Base-by-base conservation (phyloP, 1,284 basidiomycete species). In the Moesziomyces parantarcticus region DNA sequence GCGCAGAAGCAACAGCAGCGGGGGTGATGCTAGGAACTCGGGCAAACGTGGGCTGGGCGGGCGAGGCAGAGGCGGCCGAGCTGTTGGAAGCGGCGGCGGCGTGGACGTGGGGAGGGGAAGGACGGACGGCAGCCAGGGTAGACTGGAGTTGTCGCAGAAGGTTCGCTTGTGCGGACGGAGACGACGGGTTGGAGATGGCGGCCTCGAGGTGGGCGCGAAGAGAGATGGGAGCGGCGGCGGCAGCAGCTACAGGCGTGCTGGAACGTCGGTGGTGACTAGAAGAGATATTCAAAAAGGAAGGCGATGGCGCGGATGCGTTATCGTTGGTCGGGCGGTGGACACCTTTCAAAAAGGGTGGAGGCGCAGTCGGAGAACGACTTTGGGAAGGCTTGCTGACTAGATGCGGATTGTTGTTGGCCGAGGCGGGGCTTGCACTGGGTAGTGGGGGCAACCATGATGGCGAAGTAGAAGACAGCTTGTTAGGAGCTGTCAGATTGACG, bases 281-380 rank as follows among this genome's bases (percentile, higher is more conserved):
- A 20, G 22, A 21, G 44, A 9, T 51, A 55, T 72, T 72, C 69
- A 72, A 66, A 66, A 72, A 49, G 34, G 55, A 25, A 10, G 23
- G 41, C 25, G 51, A 51, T 50, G 40, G 26, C 18, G 47, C 34
- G 26, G 48, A 58, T 29, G 40, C 50, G 59, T 54, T 72, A 72
- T 72, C 69, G 69, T 66, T 66, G 58, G 63, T 72, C 69, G 63
- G 69, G 69, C 7, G 69, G 69, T 66, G 48, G 69, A 59, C 69
- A 66, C 62, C 52, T 50, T 50, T 72, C 69, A 72, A 72, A 72
- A 72, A 72, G 63, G 51, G 63, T 63, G 62, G 56, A 48, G 29
- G 52, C 52, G 26, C 50, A 63, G 51, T 60, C 49, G 44, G 44
- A 41, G 53, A 53, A 45, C n/a, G 50, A 61, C 55, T 65, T 56